Evolutionary conservation across 1,284 basidiomycete species (phyloP), one percentile per base, ranked within the genome.

Genomic region (Gymnopus androsaceus): DNA sequence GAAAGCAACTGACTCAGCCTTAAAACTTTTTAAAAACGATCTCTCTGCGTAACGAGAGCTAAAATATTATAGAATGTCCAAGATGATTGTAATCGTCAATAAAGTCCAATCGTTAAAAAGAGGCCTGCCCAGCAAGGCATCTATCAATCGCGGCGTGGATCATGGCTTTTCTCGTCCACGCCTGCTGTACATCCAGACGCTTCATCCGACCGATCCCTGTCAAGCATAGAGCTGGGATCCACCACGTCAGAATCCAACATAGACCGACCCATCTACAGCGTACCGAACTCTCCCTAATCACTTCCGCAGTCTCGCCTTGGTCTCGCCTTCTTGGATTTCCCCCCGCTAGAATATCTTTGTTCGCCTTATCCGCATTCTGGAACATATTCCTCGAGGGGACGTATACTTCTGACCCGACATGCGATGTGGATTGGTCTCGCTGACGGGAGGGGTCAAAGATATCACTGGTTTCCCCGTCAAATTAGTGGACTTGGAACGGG

Each of bases 81-180:
- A n/a, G n/a, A n/a, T n/a, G n/a, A n/a, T n/a, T n/a, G n/a, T n/a
- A n/a, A n/a, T n/a, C n/a, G n/a, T n/a, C n/a, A n/a, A n/a, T n/a
- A n/a, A n/a, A n/a, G n/a, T n/a, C n/a, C n/a, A n/a, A n/a, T n/a
- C n/a, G n/a, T n/a, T n/a, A n/a, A n/a, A n/a, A n/a, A n/a, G n/a
- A n/a, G n/a, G n/a, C n/a, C n/a, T n/a, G n/a, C n/a, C n/a, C n/a
- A n/a, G n/a, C n/a, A n/a, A n/a, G n/a, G n/a, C n/a, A n/a, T n/a
- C n/a, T n/a, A n/a, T n/a, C n/a, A n/a, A n/a, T n/a, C n/a, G n/a
- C n/a, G n/a, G n/a, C n/a, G 74, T 99, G 98, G 71, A 98, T 85
- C 3, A 95, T 92, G 1, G 99, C 80, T 75, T 98, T 99, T 75
- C 99, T 95, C 63, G 95, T 79, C 96, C 95, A 98, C 0, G 96